Conservation (phyloP, 345 rosid genomes). For the Salix brachista region DNA sequence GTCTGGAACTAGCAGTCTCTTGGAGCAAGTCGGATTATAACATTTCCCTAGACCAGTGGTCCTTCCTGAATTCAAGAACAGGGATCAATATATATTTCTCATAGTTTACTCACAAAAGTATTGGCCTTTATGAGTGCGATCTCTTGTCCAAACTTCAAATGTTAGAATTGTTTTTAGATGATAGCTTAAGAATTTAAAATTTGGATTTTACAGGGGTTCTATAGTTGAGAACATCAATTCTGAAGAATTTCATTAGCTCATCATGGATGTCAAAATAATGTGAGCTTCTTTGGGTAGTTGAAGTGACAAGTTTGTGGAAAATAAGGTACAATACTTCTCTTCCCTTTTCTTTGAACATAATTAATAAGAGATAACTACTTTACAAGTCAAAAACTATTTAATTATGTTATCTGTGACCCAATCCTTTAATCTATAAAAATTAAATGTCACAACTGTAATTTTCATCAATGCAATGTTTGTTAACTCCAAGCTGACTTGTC, state of each 20-base stretch:
- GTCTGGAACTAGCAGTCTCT: neutral
- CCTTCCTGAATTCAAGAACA: neutral
- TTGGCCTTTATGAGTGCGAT: neutral
- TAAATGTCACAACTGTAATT: neutral
- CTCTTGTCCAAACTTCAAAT: neutral
- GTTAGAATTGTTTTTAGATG: neutral
- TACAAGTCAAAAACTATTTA: neutral
- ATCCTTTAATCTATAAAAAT: neutral
- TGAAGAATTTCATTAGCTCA: neutral
- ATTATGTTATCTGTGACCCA: neutral
- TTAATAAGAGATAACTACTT: neutral
- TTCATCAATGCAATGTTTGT: neutral
- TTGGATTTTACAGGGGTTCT: slow-evolving; percentile 13
- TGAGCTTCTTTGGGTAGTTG: slow-evolving; percentile 15
- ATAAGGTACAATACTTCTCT: slow-evolving; percentile 23
- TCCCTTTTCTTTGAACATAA: neutral
- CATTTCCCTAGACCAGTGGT: neutral
- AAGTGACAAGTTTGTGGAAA: slow-evolving; percentile 10
- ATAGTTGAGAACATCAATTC: slow-evolving; percentile 7
- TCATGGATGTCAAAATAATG: slow-evolving; percentile 11
- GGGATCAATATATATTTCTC: neutral
- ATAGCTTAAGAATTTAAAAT: neutral
- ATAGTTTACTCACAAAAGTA: neutral
- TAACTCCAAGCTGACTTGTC: neutral
- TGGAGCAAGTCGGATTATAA: neutral